Base-by-base conservation (phyloP, 225 moss, liverwort and hornwort species). In the Rhytidiadelphus loreus region DNA sequence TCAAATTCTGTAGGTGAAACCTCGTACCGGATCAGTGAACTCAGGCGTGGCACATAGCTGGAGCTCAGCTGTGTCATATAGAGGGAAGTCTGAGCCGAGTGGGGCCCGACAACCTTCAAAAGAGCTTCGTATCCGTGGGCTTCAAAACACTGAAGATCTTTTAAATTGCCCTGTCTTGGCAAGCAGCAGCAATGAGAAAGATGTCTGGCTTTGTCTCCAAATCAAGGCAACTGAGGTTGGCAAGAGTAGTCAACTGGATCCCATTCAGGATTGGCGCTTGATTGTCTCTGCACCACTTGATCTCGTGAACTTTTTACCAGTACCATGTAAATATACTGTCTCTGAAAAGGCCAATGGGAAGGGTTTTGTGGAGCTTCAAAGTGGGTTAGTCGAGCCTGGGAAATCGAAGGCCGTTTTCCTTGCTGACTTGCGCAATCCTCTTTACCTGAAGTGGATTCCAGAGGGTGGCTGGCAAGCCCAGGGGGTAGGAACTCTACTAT, bases 381-480 rank as follows among this genome's bases (percentile, higher is more conserved):
- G 91, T 88, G 98, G 97, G 62, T 85, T 89, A 53, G 95, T 98
- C 32, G 87, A 95, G 81, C 90, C 96, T 64, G 97, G 96, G 44
- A 89, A 91, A 74, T 88, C 92, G 33, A 91, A 90, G 84, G 89
- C 93, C 39, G 90, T 97, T 52, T 96, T 94, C 62, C 91, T 94
- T 87, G 94, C 88, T 78, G 96, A 98, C 83, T 91, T 97, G 53
- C 92, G 96, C 61, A 94, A 90, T 71, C 88, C 94, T 39, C 84
- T 94, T 48, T 94, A 94, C 91, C 89, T 98, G 50, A 95, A 92
- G 53, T 97, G 96, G 94, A 91, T 96, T 87, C 97, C 98, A 37
- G 92, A 96, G 86, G 96, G 94, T 86, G 96, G 96, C 87, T 98
- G 98, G 96, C 93, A 93, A 87, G 87, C 96, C 26, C 95, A 94